Conservation (phyloP, 2,329 filamentous ascomycete species). For the Aspergillus novoparasiticus region DNA sequence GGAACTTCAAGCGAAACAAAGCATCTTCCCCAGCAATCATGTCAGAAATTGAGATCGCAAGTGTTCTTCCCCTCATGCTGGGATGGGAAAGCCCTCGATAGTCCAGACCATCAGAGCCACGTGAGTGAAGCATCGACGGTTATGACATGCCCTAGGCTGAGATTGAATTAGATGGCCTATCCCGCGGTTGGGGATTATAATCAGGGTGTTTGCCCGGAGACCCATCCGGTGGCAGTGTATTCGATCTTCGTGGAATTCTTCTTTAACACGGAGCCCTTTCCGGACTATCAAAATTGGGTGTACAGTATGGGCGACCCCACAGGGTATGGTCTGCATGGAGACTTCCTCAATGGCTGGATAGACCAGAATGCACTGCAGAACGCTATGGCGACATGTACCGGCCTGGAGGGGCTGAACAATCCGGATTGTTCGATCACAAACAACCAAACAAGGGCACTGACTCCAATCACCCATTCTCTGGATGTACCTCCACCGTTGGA, state of each 20-base stretch:
- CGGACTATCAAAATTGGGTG: conserved; percentile 47
- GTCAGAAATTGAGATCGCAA: conserved; percentile 32
- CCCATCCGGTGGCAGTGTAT: conserved; percentile 58
- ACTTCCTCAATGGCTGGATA: conserved; percentile 55
- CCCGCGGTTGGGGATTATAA: conserved; percentile 36
- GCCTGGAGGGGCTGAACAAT: conserved; percentile 9
- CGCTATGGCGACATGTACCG: conserved; percentile 37
- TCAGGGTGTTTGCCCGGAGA: conserved; percentile 33
- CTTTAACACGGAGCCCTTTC: conserved; percentile 57
- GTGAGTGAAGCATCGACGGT: conserved; percentile 18
- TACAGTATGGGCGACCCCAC: conserved; percentile 53
- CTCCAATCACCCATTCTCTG: conserved; percentile 11
- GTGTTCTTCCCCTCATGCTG: conserved; percentile 44
- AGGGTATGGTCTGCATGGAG: conserved; percentile 58
- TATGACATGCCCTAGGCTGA: neutral
- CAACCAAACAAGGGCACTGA: conserved; percentile 12
- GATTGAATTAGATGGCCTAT: conserved; percentile 34
- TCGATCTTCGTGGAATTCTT: conserved; percentile 64
- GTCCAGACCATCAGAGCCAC: conserved; percentile 36
- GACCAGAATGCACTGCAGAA: conserved; percentile 42
- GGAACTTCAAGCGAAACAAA: conserved; percentile 49
- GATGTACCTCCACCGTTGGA: conserved; percentile 16
- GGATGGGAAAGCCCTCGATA: conserved; percentile 39
- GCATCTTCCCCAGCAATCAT: conserved; percentile 64
- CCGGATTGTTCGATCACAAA: conserved; percentile 23